Base-by-base conservation (phyloP, 176 grass and related monocot species). In the Oryza punctata region DNA sequence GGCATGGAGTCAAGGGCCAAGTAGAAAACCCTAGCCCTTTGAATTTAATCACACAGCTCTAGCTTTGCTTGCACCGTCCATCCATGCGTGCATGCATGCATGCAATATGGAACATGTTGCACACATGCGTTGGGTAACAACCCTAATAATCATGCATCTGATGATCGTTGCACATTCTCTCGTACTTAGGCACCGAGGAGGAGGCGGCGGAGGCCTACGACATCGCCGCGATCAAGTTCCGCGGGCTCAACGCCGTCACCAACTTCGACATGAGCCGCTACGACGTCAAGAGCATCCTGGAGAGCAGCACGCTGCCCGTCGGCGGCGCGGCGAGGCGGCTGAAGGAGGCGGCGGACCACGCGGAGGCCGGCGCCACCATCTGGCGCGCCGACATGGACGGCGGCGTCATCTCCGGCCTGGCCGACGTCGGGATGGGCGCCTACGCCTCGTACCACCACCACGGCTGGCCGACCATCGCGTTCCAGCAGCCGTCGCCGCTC, bases 131-230 rank as follows among this genome's bases (percentile, higher is more conserved):
- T 60, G 78, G 77, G 83, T 70, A 32, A 46, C 67, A 38, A 88
- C 81, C 73, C 78, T 78, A 78, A 73, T 50, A 57, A 75, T 78
- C 65, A 75, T 78, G 67, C 85, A 27, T 52, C 80, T 69, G 6
- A 84, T 63, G 4, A 84, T 63, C 33, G 46, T 38, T 84, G 41
- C 67, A 69, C 81, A 65, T 19, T 27, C 18, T 79, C 50, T 78
- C 18, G 18, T 40, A 84, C 70, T 69, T 78, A 94, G 92, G 89
- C 83, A 94, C 92, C 9, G 88, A 94, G 86, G 92, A 94, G 76
- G 89, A 94, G 80, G 92, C 92, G 3, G 92, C 92, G 69, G 92
- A 94, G 89, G 92, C 92, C n/a, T 94, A 94, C 76, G 92, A 94
- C 72, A 91, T 91, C 19, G 92, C 89, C 3, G 92, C 92, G 16